These are phyloP conservation scores for Pythium guiyangense DNA, from an alignment of 352 stramenopile species.

Conservation along the genomic window DNA sequence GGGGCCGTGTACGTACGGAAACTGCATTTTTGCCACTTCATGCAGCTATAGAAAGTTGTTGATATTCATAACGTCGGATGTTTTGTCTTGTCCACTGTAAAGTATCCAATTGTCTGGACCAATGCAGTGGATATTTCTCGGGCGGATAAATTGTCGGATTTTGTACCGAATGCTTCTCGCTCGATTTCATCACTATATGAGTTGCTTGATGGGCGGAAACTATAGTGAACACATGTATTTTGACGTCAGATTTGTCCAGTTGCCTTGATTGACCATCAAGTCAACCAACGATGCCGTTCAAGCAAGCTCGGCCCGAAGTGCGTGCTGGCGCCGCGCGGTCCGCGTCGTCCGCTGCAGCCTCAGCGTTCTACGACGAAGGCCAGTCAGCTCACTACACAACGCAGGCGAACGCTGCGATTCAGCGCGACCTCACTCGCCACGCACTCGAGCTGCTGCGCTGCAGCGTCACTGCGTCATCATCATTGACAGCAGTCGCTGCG, in stretches of 20 bases:
- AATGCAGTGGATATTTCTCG: no score
- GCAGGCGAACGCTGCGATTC: conserved; percentile 56
- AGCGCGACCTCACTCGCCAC: conserved; percentile 61
- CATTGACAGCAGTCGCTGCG: not conserved
- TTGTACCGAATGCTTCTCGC: no score
- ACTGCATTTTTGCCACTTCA: no score
- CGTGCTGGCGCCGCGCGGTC: conserved; percentile 29
- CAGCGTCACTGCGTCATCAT: not conserved
- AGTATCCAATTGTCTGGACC: no score
- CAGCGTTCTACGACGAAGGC: conserved; percentile 54
- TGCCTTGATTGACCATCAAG: not conserved
- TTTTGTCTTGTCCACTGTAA: no score
- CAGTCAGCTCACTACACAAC: conserved; percentile 74
- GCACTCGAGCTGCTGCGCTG: conserved; percentile 46
- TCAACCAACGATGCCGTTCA: conserved; percentile 80
- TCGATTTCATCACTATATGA: no score
- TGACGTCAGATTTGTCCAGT: not conserved
- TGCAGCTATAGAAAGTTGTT: no score
- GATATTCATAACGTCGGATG: no score
- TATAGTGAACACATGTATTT: not conserved
- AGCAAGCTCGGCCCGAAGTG: conserved; percentile 37
- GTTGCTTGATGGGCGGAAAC: no score
- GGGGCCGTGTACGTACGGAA: no score
- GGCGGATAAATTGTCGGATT: no score
- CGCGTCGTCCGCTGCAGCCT: conserved; percentile 33